Base-by-base conservation (phyloP, 129 eudicot species). In the Centella asiatica region DNA sequence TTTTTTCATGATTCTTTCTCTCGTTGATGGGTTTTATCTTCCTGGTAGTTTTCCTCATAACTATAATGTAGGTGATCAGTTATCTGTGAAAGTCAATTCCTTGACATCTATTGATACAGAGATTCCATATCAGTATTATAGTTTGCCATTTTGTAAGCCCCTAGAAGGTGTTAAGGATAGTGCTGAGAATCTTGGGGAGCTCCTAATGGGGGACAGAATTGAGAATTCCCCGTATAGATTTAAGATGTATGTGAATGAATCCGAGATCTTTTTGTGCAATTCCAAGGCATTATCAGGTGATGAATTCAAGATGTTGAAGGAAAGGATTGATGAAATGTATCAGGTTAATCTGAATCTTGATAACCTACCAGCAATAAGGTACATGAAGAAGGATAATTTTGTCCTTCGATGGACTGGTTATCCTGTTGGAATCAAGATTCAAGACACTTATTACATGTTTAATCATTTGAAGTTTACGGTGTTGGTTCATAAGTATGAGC, bases 41-140 rank as follows among this genome's bases (percentile, higher is more conserved):
- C 62, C 62, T 31, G 62, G 62, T 56, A 56, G 62, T 19, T 56
- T 56, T 32, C 62, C 62, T 56, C 62, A 56, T 56, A 56, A 56
- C 10, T 56, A 56, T 11, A 56, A 56, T 56, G 62, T 56, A 18
- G 62, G 62, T 32, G 62, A 56, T 56, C 62, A 56, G 62, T 56
- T 56, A 56, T 36, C 62, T 56, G 62, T 56, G 27, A 56, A 56
- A 56, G 62, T 56, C 17, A 56, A 56, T 56, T 56, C 62, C 20
- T 56, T 56, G 36, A 56, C 62, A 9, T 56, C 62, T 6, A 56
- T 56, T 2, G 62, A 56, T 32, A 56, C 62, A 2, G 62, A 56
- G 44, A 56, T 56, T 56, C 62, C 62, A 8, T 56, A 32, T 31
- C 2, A 32, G 26, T 56, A 56, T n/a, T 56, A 56, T n/a, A 56